These are phyloP conservation scores for Akanthomyces lecanii DNA, from an alignment of 2,329 filamentous ascomycete species.

Conservation along the genomic window DNA sequence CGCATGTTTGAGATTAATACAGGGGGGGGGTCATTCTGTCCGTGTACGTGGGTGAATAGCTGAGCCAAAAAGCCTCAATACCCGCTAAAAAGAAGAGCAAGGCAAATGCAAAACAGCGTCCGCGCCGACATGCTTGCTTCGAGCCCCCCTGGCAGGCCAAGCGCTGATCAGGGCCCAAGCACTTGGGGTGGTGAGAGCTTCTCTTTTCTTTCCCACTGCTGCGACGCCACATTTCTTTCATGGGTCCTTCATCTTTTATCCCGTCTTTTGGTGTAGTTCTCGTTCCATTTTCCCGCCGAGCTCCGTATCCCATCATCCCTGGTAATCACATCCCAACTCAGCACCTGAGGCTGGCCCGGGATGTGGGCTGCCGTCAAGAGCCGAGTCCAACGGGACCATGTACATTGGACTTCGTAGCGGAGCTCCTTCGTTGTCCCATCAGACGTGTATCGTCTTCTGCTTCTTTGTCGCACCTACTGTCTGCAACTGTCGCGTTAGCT, in stretches of 20 bases:
- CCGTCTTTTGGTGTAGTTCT: not conserved
- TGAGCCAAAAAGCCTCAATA: not conserved
- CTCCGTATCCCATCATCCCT: not conserved
- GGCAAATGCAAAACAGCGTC: not conserved
- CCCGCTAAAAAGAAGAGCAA: not conserved
- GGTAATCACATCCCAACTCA: not conserved
- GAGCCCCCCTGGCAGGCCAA: not conserved
- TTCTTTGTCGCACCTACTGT: not conserved
- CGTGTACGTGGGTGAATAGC: not conserved
- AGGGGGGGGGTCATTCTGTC: not conserved
- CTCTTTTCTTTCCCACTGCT: not conserved
- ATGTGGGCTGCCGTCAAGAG: not conserved
- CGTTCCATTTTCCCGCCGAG: not conserved
- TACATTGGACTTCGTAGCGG: not conserved
- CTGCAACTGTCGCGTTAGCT: not conserved
- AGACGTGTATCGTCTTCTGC: not conserved
- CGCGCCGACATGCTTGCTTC: not conserved
- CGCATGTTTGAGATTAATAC: constrained; percentile 15
- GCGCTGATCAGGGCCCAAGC: constrained; percentile 6
- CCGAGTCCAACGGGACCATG: not conserved
- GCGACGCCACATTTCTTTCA: not conserved
- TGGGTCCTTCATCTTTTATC: not conserved
- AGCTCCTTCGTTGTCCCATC: not conserved
- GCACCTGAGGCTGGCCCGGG: not conserved
- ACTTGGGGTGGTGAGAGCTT: not conserved